Base-by-base conservation (phyloP, 805 yeast species). In the Jamesozyma piceae region DNA sequence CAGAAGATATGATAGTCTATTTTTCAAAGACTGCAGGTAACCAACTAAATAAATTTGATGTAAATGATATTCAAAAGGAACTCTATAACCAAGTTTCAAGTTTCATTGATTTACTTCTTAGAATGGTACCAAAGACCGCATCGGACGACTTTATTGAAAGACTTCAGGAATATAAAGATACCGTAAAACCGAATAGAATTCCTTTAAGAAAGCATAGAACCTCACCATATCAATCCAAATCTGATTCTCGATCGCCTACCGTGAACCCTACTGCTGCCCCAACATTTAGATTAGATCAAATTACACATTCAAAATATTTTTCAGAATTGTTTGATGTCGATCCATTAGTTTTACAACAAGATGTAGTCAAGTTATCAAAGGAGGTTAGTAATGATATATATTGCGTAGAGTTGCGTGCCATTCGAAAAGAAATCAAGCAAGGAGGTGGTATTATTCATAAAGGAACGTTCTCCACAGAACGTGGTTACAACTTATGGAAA, bases 21-120 rank as follows among this genome's bases (percentile, higher is more conserved):
- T 78, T 77, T 50, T 74, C 75, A 8, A 67, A 73, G 8, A 64
- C 68, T 42, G 73, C 82, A 9, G 74, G 73, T 38, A 73, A 69
- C 47, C 82, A 77, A 51, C 42, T 74, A 36, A 65, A 60, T 28
- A 75, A 73, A 43, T 47, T 74, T 35, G 48, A 51, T 10, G 52
- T 55, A 5, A 54, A 50, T 8, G 54, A 55, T 20, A 38, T 53
- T 5, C 59, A 56, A 35, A 41, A 43, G 13, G 57, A 52, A 34
- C 21, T 63, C 5, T 55, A 51, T 35, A 40, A 35, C 24, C 60
- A 62, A 37, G 43, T 59, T 5, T 50, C 51, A 3, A 41, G 39
- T 34, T 60, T 61, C 35, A 49, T 57, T 27, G 50, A 54, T 30
- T 18, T 57, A 8, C 14, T 61, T 15, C 45, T 55, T 5, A 41